Evolutionary conservation across 768 basidiomycete species (phyloP), one percentile per base, ranked within the genome.

Genomic region (Mycena chlorophos): DNA sequence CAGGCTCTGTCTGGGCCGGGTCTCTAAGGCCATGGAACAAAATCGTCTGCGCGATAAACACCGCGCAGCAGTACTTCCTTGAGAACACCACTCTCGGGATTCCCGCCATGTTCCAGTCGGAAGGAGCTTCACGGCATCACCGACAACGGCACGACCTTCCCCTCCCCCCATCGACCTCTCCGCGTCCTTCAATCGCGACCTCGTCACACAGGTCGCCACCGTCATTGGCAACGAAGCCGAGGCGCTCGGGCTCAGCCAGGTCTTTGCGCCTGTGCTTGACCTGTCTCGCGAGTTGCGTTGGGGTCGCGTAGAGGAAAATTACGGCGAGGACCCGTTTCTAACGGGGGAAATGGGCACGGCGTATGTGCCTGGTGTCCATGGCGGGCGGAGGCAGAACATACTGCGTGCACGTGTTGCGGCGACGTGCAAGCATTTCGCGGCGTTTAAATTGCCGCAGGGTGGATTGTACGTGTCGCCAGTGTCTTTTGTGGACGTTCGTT

Each of bases 11-110:
- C 39, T 87, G 86, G 86, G 84, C 72, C 3, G 86, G 86, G 0
- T 88, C 87, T 63, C 72, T 74, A 19, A 74, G 75, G 4, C 82
- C 84, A 1, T 85, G 79, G 72, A 80, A 84, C 37, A 88, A 87
- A 64, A 77, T 86, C 34, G 60, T 81, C 16, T 86, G 74, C 51
- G 82, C 70, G 1, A 75, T 85, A 27, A 79, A 72, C 1, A 68
- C 83, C 19, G 86, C 84, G 2, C 85, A 87, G 61, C 72, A 73
- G 27, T 87, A 85, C 64, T 66, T 88, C 56, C 80, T 88, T 81
- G 84, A 87, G 64, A 86, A 87, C 62, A 88, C 85, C 0, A 86
- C 84, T 0, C 78, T 89, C n/a, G 85, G 86, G 20, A 88, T 89
- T 48, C 86, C 86, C 1, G 84, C 86, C 12, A 69, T 88, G 30